Evolutionary conservation across 2,329 filamentous ascomycete species (phyloP).

Genomic region (Arthroderma sp.): DNA sequence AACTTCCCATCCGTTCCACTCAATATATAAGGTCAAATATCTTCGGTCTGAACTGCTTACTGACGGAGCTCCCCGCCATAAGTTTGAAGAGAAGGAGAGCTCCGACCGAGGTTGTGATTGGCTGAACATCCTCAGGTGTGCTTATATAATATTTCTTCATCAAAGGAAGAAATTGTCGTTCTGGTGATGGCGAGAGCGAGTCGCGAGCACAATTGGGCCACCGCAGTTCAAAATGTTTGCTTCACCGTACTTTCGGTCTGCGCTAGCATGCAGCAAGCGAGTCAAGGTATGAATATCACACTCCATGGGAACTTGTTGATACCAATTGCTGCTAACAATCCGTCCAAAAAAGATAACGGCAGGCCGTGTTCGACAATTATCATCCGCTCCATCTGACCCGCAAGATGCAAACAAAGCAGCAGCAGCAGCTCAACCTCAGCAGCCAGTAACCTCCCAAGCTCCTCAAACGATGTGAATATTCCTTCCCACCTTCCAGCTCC

Average conservation of each 20-base stretch:
- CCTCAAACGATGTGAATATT: too few relatives aligned
- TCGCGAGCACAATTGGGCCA: neutral
- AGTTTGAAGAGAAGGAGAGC: neutral
- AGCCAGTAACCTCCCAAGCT: too few relatives aligned
- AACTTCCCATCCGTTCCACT: too few relatives aligned
- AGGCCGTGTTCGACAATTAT: too few relatives aligned
- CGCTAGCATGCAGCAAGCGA: conserved; percentile 7
- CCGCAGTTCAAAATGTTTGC: conserved; percentile 8
- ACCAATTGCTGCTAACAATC: too few relatives aligned
- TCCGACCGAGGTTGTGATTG: neutral
- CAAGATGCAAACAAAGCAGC: too few relatives aligned
- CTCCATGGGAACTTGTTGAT: too few relatives aligned
- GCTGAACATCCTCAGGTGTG: neutral
- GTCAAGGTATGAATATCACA: conserved; percentile 4
- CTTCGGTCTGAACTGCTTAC: neutral
- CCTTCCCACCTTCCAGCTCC: too few relatives aligned
- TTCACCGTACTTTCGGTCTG: conserved; percentile 7
- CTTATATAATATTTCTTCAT: conserved; percentile 1
- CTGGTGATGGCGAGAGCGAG: neutral
- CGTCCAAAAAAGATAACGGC: too few relatives aligned
- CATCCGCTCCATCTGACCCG: too few relatives aligned
- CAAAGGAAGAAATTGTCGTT: neutral
- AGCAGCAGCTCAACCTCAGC: too few relatives aligned
- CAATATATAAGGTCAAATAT: neutral
- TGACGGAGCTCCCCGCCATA: conserved; percentile 2